These are phyloP conservation scores for Cucurbitaria berberidis DNA, from an alignment of 2,329 filamentous ascomycete genomes.

Conservation along the genomic window DNA sequence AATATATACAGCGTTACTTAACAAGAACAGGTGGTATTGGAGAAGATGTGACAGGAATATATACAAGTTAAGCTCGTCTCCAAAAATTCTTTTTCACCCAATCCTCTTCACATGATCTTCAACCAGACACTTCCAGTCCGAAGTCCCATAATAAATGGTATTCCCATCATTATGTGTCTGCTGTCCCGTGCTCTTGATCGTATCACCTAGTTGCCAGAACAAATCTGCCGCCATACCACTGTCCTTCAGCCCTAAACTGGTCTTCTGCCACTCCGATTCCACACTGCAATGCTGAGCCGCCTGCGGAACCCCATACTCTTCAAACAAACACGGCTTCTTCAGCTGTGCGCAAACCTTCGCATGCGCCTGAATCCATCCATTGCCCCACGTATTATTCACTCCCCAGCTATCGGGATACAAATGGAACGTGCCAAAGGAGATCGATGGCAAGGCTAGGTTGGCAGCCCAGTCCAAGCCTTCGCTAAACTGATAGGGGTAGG, in stretches of 20 bases:
- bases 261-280: constrained; percentile 40
- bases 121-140: constrained; percentile 42
- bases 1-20: not conserved
- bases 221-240: constrained; percentile 41
- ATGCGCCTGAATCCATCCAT: constrained; percentile 57
- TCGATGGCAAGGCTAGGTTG: constrained; percentile 59
- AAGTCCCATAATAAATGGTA: constrained; percentile 38
- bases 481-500: constrained; percentile 58
- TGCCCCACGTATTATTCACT: constrained; percentile 47
- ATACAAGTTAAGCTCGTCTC: not conserved
- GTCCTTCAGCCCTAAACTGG: constrained; percentile 27
- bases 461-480: constrained; percentile 61
- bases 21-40: not conserved
- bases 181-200: constrained; percentile 24
- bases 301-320: constrained; percentile 47
- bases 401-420: constrained; percentile 57
- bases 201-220: constrained; percentile 45
- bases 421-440: constrained; percentile 64
- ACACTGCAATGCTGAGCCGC: constrained; percentile 33
- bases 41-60: not conserved
- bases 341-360: constrained; percentile 45
- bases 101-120: constrained; percentile 35
- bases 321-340: constrained; percentile 51
- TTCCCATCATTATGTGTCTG: constrained; percentile 40
- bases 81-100: constrained; percentile 15